Evolutionary conservation across 495 filamentous ascomycete species (phyloP), one percentile per base, ranked within the genome.

Genomic region (Neurospora sp.): DNA sequence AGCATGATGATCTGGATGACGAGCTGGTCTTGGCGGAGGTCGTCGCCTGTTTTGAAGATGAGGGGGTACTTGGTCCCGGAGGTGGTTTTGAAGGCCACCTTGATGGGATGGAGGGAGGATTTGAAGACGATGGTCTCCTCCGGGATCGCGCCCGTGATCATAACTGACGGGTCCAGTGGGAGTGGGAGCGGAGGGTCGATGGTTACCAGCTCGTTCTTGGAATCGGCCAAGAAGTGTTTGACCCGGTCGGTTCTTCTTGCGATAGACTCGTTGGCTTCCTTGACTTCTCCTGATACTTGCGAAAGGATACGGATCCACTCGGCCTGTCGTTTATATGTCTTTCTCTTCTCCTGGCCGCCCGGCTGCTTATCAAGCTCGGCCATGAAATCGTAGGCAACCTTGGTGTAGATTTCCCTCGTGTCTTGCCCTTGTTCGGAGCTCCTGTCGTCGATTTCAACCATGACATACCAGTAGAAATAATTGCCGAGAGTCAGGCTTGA

Each of bases 1-100:
- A 99, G 87, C 2, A 92, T 96, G 80, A 99, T 97, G 77, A 98
- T 98, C 75, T 99, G 96, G 74, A 99, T 96, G 69, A 98, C 94
- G 0, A 99, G 89, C 81, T 99, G 96, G 77, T 99, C 96, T 82
- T 99, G 96, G 1, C 96, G 92, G 46, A 99, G 87, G 78, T 99
- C 96, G 78, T 99, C 96, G 48, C 96, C 96, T 4, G 94, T 94
- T 82, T 99, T 99, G 88, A 98, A 98, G 66, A 98, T 90, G 70
- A 99, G 90, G 20, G 94, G 91, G 80, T 98, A 98, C 74, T 91
- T 91, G 46, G 85, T 84, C 5, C 92, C 92, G 6, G 89, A 87
- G 1, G 87, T 85, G 0, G 94, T 97, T 79, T 92, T 94, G 83
- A 98, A 97, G 40, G 92, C 92, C n/a, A 98, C 88, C 74, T 93